Evolutionary conservation across 75 land plant species (phyloP).

Genomic region (Adiantum capillusveneris): DNA sequence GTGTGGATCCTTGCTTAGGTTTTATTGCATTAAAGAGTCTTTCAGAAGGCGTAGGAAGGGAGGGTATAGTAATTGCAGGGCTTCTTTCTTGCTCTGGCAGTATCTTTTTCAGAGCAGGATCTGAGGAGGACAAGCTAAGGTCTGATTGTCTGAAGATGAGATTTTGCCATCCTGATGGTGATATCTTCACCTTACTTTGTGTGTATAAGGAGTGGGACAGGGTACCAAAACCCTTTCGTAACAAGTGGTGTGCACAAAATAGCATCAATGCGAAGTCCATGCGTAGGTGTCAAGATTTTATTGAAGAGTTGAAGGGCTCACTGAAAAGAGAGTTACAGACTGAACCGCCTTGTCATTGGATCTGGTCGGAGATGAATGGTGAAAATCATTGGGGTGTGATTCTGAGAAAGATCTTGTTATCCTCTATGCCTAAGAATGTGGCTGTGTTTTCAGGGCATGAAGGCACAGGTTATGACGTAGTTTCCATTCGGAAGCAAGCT

Average conservation of each 20-base stretch:
- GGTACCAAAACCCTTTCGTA: constrained; percentile 17
- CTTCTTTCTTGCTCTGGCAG: constrained; percentile 70
- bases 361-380: constrained; percentile 40
- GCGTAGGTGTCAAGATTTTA: constrained; percentile 60
- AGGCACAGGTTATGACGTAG: constrained; percentile 63
- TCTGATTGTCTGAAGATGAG: constrained; percentile 67
- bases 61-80: constrained; percentile 75
- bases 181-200: constrained; percentile 69
- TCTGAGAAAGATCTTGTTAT: constrained; percentile 49
- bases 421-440: constrained; percentile 55
- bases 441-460: constrained; percentile 71
- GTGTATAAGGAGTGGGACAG: constrained; percentile 69
- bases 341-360: constrained; percentile 47
- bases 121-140: constrained; percentile 47
- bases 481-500: constrained; percentile 45
- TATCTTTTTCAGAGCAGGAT: constrained; percentile 76
- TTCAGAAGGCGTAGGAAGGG: constrained; percentile 35
- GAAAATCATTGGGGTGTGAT: constrained; percentile 16
- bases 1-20: constrained; percentile 77
- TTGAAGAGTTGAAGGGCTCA: constrained; percentile 46
- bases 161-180: constrained; percentile 76
- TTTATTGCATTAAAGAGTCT: constrained; percentile 44
- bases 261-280: constrained; percentile 75
- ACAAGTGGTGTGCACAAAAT: constrained; percentile 77
- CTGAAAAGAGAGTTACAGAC: constrained; percentile 36